These are phyloP conservation scores for Xylogone sp. DNA, from an alignment of 2,329 filamentous ascomycete species.

Conservation along the genomic window DNA sequence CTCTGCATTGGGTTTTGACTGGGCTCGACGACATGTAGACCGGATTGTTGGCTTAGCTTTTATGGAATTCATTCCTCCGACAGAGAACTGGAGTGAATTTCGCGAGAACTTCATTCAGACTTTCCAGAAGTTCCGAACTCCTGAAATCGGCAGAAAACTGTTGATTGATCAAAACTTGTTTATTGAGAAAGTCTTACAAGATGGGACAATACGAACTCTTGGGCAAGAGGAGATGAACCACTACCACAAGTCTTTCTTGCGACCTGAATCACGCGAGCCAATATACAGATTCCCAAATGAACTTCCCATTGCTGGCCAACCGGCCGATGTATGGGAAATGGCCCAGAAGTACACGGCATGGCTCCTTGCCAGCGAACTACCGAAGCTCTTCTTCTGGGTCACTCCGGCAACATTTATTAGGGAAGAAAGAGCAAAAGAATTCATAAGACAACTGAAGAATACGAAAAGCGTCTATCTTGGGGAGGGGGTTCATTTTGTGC, in stretches of 20 bases:
- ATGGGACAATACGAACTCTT: neutral
- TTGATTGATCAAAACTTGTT: conserved; percentile 1
- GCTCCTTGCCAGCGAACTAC: conserved; percentile 1
- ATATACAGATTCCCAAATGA: neutral
- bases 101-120: neutral
- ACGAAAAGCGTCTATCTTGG: neutral
- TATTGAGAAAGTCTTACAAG: neutral
- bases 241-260: neutral
- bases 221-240: neutral
- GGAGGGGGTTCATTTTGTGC: neutral
- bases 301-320: neutral
- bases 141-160: neutral
- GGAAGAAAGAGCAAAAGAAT: neutral
- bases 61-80: conserved; percentile 1
- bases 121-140: neutral
- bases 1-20: neutral
- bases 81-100: neutral
- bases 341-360: neutral
- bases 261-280: neutral
- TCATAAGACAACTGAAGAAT: conserved; percentile 1
- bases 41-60: neutral
- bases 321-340: neutral
- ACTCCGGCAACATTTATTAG: neutral
- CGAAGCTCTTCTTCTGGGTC: conserved; percentile 2
- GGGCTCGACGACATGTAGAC: neutral